Percentiles rank a stretch among this genome's conserved stretches.
phyloP scores from a whole-genome alignment of 805 yeast species.

The Candida dendrica region DNA sequence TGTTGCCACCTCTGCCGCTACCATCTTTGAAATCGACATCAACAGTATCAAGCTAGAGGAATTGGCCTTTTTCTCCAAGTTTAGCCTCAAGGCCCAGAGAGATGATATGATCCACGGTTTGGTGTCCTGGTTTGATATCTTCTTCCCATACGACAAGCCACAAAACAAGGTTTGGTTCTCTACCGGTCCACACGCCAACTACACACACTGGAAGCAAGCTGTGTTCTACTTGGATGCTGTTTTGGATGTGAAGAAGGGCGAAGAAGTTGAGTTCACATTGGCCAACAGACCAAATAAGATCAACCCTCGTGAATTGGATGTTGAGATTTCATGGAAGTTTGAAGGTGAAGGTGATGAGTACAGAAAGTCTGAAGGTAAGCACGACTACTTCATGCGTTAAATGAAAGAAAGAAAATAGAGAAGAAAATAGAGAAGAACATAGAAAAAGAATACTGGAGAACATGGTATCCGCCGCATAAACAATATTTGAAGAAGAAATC shows the following conservation, averaged over 20 bases:
- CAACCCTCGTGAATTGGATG: slow-evolving; percentile 88
- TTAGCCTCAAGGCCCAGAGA: slow-evolving; percentile 65
- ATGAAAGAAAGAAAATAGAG: slow-evolving; percentile 4
- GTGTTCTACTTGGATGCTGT: slow-evolving; percentile 86
- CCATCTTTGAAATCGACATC: slow-evolving; percentile 77
- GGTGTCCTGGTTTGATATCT: slow-evolving; percentile 92
- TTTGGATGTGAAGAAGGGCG: slow-evolving; percentile 70
- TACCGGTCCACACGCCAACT: slow-evolving; percentile 90
- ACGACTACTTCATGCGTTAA: slow-evolving; percentile 65
- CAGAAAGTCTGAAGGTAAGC: slow-evolving; percentile 53
- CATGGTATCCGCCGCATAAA: too few relatives aligned
- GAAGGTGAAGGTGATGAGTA: slow-evolving; percentile 34
- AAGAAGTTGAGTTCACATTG: slow-evolving; percentile 61
- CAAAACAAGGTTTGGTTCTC: slow-evolving; percentile 65
- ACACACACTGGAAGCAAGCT: slow-evolving; percentile 99
- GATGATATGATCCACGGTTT: slow-evolving; percentile 83
- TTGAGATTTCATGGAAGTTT: slow-evolving; percentile 50
- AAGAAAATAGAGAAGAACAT: background rate
- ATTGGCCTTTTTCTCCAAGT: slow-evolving; percentile 66
- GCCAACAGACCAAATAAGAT: slow-evolving; percentile 66
- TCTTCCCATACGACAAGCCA: slow-evolving; percentile 57
- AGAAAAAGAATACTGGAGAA: too few relatives aligned
- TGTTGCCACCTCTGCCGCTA: slow-evolving; percentile 65
- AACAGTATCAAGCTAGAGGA: slow-evolving; percentile 83
- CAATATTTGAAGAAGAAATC: too few relatives aligned